Base-by-base conservation (phyloP, 257 asterid genomes). In the Solanum chmielewskii region DNA sequence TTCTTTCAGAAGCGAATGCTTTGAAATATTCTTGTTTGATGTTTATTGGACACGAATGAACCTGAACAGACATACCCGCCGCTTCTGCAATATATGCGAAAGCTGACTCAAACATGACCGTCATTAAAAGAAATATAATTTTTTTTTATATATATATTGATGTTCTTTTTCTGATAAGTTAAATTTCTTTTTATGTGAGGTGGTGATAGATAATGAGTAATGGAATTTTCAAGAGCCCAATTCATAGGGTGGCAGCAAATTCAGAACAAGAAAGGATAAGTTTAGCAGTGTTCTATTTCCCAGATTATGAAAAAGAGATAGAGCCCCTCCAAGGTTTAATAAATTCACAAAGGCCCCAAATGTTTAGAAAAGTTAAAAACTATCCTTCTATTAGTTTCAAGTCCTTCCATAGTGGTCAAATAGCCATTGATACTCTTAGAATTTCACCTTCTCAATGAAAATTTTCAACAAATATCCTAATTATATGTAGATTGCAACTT, bases 201-300 rank as follows among this genome's bases (percentile, higher is more conserved):
- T 52, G 59, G 62, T 52, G 62, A 52, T 16, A 70, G 77, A 70
- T 80, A 80, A 80, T 80, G 42, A 80, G 85, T 44, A 80, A 80
- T 80, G 85, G 68, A 12, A 27, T 80, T 49, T 42, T 80, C 66
- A 80, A 80, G 85, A 80, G 85, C 42, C 85, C 64, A 42, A 31
- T 80, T 80, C 85, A 80, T 80, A 80, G 69, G 64, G 85, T 56
- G 41, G 68, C 68, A 11, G 66, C 62, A 52, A 80, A 52, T 13
- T 80, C 42, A 80, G 39, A 47, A 80, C 15, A 31, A 80, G 84
- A 80, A 80, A 80, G 84, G 84, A 45, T 9, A 10, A 80, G 23
- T n/a, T 4, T 80, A 20, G 84, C 84, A 47, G 84, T 80, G 37
- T 80, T 80, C 15, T 80, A 42, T 52, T 42, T 12, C 7, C 84